A percentile compares a stretch with the other conserved stretches of the same genome.
These are phyloP conservation scores for Remersonia thermophila DNA, from an alignment of 2,329 filamentous ascomycete species.

Conservation along the genomic window DNA sequence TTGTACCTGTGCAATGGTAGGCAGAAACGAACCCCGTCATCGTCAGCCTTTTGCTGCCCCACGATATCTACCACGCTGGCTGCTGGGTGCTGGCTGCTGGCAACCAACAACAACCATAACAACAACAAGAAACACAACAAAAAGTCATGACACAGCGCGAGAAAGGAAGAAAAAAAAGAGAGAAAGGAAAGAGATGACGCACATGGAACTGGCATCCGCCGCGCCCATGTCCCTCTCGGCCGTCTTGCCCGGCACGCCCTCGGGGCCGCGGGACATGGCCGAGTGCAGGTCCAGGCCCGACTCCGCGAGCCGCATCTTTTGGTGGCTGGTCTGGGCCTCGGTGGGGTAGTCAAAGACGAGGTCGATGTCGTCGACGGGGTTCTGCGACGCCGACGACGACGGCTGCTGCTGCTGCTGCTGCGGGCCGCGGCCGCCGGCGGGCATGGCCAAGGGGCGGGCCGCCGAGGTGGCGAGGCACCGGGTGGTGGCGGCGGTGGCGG, in stretches of 20 bases:
- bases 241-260: background rate
- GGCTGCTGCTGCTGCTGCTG: no score
- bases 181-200: no score
- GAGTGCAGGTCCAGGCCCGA: slow-evolving; percentile 6
- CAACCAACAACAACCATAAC: no score
- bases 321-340: slow-evolving; percentile 9
- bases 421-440: slow-evolving; percentile 2
- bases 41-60: no score
- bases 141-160: no score
- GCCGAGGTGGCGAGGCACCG: slow-evolving; percentile 8
- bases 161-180: no score
- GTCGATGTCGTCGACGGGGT: slow-evolving; percentile 14
- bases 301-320: slow-evolving; percentile 5
- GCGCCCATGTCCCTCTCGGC: slow-evolving; percentile 10
- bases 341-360: slow-evolving; percentile 14
- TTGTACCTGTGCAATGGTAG: slow-evolving; percentile 1
- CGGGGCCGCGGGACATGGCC: slow-evolving; percentile 6
- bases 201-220: slow-evolving; percentile 9
- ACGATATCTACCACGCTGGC: no score
- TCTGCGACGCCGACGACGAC: background rate
- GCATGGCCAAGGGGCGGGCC: slow-evolving; percentile 3
- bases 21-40: no score
- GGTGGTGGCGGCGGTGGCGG: background rate
- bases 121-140: no score
- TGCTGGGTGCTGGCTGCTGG: no score